Base-by-base conservation (phyloP, 768 basidiomycete species). In the Psilocybe subaeruginosa region DNA sequence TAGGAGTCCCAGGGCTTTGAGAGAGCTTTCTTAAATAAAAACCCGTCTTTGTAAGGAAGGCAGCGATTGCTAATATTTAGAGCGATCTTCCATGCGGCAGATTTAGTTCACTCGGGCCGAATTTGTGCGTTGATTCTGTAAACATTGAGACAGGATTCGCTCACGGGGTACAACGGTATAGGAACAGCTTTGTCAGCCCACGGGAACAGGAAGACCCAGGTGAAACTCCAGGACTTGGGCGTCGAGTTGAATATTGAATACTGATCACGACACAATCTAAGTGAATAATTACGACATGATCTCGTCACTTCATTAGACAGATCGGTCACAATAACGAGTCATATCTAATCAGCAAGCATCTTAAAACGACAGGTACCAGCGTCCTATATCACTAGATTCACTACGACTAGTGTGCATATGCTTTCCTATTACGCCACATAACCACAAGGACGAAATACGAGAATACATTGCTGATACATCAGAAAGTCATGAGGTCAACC, bases 401-500 rank as follows among this genome's bases (percentile, higher is more conserved):
- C 23, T 23, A 23, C 23, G 23, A 23, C 23, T 23, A 45, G 33
- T 54, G 19, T 37, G 31, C n/a, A 12, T 17, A 23, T 54, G 11
- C 48, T 50, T 23, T 12, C 48, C 41, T 43, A 43, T 51, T 46
- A 62, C 48, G 48, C 54, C 48, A 62, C 54, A 46, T 39, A 62
- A 41, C 23, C 53, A 54, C 19, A n/a, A 27, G 52, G n/a, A 37
- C 52, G 35, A 33, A 27, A n/a, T 11, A 27, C 41, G 41, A 43
- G 41, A 43, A 43, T 43, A 43, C 11, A 43, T 43, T 43, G 41
- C 14, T 43, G 56, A 37, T 56, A 55, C 41, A 48, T 19, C 39
- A 49, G 48, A 14, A 19, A 46, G 55, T 64, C 63, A 67, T 65
- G 51, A 52, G 51, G 50, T 80, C 68, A 91, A 7, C 87, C 86